phyloP scores from a whole-genome alignment of 257 asterid genomes.

The Solanum infundibuliforme region DNA sequence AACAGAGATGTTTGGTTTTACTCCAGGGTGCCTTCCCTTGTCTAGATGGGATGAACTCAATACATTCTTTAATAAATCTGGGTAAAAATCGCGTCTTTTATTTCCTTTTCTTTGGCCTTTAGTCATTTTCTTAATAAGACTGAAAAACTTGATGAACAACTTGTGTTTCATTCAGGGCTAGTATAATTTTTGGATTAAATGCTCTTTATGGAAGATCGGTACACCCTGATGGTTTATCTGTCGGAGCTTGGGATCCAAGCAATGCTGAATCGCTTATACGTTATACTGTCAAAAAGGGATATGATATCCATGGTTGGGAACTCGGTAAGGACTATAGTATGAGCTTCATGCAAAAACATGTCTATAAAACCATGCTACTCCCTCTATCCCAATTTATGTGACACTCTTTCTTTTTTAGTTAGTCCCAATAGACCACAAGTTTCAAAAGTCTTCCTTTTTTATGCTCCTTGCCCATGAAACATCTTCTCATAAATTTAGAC shows the following conservation, averaged over 20 bases:
- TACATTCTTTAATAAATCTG: slow-evolving; percentile 50
- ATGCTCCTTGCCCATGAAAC: background rate
- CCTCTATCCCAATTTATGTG: background rate
- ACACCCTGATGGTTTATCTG: slow-evolving; percentile 19
- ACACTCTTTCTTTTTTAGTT: background rate
- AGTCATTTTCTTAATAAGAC: background rate
- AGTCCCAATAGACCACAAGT: background rate
- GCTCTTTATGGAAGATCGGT: slow-evolving; percentile 52
- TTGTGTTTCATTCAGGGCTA: slow-evolving; percentile 36
- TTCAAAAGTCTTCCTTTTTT: background rate
- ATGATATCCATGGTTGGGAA: slow-evolving; percentile 63
- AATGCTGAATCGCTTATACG: slow-evolving; percentile 56
- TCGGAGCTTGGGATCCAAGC: slow-evolving; percentile 51
- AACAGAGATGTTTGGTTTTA: slow-evolving; percentile 50
- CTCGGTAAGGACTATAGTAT: slow-evolving; percentile 34
- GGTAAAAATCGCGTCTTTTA: slow-evolving; percentile 24
- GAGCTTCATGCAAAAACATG: background rate
- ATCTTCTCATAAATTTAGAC: background rate
- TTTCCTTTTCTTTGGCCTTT: background rate
- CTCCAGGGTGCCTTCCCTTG: slow-evolving; percentile 64
- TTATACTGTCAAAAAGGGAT: slow-evolving; percentile 54
- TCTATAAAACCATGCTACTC: background rate
- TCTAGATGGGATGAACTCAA: slow-evolving; percentile 79
- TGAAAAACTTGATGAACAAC: background rate
- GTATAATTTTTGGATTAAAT: slow-evolving; percentile 54